Base-by-base conservation (phyloP, 2,329 filamentous ascomycete genomes). In the Cordyceps cateniannulata region DNA sequence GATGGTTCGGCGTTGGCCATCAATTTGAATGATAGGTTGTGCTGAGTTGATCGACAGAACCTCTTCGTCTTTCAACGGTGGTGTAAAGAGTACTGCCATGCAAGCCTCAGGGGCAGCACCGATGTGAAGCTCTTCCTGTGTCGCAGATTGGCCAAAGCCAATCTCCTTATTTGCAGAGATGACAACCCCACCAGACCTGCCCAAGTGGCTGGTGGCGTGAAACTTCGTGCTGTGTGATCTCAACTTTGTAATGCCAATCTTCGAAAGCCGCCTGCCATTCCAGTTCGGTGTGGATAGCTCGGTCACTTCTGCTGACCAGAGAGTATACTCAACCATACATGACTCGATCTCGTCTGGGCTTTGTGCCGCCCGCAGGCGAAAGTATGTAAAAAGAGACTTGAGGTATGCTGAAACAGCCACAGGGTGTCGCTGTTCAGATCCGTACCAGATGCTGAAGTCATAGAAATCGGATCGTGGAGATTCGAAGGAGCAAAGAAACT, bases 71-170 rank as follows among this genome's bases (percentile, higher is more conserved):
- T 47, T 40, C 14, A 74, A 61, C 10, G 68, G 69, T 16, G 70
- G 71, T 4, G 71, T 71, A 5, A 74, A 61, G 1, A 75, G 65
- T 2, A 75, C 72, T 7, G 71, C 69, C 1, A 72, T 69, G 58
- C 70, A 75, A 1, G 66, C 67, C 62, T 75, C 72, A 1, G 72
- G 72, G 12, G 69, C 67, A 45, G 71, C 70, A 0, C 70, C 73
- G 18, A 72, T 68, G 55, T 70, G 72, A 6, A 73, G 60, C 47
- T 75, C 72, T 59, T 75, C 72, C 44, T 75, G 72, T 0, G 72
- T 74, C 5, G 71, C 72, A 4, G 71, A 73, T 63, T 73, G 67
- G 0, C 73, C 73, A 35, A 74, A 74, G 0, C 71, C 72, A 22
- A 73, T 66, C 29, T 69, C 63, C 40, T 69, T 72, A 61, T 75